Base-by-base conservation (phyloP, 2,329 filamentous ascomycete species). In the Aspergillus japonicus region DNA sequence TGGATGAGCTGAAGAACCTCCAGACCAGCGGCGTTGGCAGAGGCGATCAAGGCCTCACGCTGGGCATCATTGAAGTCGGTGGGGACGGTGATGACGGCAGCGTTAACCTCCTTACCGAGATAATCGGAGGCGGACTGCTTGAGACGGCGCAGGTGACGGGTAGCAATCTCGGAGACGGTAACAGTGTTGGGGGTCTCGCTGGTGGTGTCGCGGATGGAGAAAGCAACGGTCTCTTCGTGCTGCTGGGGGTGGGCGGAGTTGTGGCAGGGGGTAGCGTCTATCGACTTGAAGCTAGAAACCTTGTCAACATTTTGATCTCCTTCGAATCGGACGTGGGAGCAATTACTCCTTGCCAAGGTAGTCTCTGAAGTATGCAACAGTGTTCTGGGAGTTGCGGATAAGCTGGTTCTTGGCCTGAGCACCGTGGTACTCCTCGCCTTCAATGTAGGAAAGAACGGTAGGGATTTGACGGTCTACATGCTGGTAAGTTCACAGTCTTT, bases 371-470 rank as follows among this genome's bases (percentile, higher is more conserved):
- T 91, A 96, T 74, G 92, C 91, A 73, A 97, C 86, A 23, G 95
- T 97, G 84, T 98, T 98, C 76, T 87, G 86, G 66, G 92, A 85
- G 79, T 99, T 98, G 73, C 95, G 90, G 68, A 98, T 85, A 60
- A 98, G 86, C 81, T 98, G 94, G 66, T 85, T 83, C 85, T 98
- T 99, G 71, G 94, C 95, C 80, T 99, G 94, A 66, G 90, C 89
- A 71, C 95, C 95, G 73, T 96, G 93, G 80, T 96, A 97, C 81
- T 99, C 94, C 75, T 99, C 95, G 67, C 93, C 95, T 57, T 93
- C 89, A 72, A 96, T 89, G 77, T 99, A 99, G 42, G 95, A 97
- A 69, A 99, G 83, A 69, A 96, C 87, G 48, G 92, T 91, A 66
- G 95, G 95, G 67, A 99, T 99, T 78, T 98, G 94, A 77, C 95